A percentile compares a stretch with the other conserved stretches of the same genome.
Evolutionary conservation across 371 early-diverging fungal species (phyloP).

Genomic region (Lichtheimia hyalospora): DNA sequence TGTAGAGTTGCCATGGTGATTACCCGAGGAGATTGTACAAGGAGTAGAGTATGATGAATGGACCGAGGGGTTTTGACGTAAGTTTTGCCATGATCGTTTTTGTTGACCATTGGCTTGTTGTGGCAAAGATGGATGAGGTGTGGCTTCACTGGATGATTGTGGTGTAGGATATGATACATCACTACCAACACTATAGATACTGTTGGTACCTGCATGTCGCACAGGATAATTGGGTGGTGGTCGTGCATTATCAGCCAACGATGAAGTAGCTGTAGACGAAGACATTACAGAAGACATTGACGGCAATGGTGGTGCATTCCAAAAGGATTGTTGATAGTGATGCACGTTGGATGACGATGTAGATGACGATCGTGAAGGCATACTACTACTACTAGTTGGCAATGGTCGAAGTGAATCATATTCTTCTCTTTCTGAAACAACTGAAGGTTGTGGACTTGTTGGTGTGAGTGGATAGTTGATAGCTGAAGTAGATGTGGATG

Average conservation of each 20-base stretch:
- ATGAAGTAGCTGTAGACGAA: conserved; percentile 8
- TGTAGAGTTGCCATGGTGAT: conserved; percentile 2
- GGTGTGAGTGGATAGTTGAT: conserved; percentile 23
- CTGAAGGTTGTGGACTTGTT: conserved; percentile 32
- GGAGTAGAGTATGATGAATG: conserved; percentile 12
- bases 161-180: conserved; percentile 13
- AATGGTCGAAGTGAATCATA: conserved; percentile 8
- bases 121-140: background rate
- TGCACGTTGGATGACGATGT: conserved; percentile 14
- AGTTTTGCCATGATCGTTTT: conserved; percentile 21
- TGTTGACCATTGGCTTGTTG: conserved; percentile 4
- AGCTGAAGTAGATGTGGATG: conserved; percentile 12
- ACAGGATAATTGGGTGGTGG: conserved; percentile 7
- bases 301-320: conserved; percentile 9
- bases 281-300: conserved; percentile 8
- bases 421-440: conserved; percentile 2
- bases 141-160: conserved; percentile 1
- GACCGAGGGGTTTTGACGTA: conserved; percentile 12
- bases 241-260: conserved; percentile 5
- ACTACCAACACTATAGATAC: conserved; percentile 19
- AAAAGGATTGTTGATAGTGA: conserved; percentile 9
- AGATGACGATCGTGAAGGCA: conserved; percentile 19
- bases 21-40: no score
- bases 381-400: conserved; percentile 4
- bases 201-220: conserved; percentile 13